Conservation (phyloP, 1,284 basidiomycete genomes). For the Cutaneotrichosporon sp. region DNA sequence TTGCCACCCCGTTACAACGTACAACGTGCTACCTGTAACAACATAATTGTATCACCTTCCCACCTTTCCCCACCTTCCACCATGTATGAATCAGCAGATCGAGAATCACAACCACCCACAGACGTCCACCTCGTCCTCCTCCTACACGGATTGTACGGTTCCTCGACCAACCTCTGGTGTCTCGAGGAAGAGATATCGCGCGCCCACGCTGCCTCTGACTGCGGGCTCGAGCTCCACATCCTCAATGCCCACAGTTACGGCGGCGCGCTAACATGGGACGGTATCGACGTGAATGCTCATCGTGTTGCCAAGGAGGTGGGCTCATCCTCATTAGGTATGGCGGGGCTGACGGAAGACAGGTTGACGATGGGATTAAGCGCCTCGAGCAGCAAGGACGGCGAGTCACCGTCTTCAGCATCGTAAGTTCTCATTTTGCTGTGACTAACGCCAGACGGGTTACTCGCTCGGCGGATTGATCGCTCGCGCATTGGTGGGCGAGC, state of each 20-base stretch:
- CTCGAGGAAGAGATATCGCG: conserved; percentile 37
- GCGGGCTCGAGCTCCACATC: conserved; percentile 28
- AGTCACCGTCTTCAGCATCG: conserved; percentile 43
- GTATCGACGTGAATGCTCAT: conserved; percentile 50
- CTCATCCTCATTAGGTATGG: neutral
- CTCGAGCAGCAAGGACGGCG: conserved; percentile 37
- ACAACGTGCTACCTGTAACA: too few species aligned
- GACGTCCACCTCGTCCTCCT: conserved; percentile 48
- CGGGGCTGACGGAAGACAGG: conserved; percentile 19
- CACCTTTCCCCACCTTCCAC: neutral
- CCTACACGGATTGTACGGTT: conserved; percentile 52
- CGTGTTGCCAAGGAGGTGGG: conserved; percentile 42
- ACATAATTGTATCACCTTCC: neutral
- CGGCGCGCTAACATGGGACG: conserved; percentile 50
- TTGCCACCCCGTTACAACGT: too few species aligned
- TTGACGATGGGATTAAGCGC: conserved; percentile 43
- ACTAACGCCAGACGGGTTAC: conserved; percentile 43
- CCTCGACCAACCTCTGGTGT: conserved; percentile 37
- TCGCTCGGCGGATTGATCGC: conserved; percentile 51
- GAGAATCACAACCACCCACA: neutral
- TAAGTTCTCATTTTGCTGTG: conserved; percentile 22
- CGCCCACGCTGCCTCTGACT: conserved; percentile 3
- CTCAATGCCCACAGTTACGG: conserved; percentile 33
- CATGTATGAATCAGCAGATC: neutral
- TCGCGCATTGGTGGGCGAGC: conserved; percentile 46